These are phyloP conservation scores for Larix kaempferi DNA, from an alignment of 75 land plant species.

Conservation along the genomic window DNA sequence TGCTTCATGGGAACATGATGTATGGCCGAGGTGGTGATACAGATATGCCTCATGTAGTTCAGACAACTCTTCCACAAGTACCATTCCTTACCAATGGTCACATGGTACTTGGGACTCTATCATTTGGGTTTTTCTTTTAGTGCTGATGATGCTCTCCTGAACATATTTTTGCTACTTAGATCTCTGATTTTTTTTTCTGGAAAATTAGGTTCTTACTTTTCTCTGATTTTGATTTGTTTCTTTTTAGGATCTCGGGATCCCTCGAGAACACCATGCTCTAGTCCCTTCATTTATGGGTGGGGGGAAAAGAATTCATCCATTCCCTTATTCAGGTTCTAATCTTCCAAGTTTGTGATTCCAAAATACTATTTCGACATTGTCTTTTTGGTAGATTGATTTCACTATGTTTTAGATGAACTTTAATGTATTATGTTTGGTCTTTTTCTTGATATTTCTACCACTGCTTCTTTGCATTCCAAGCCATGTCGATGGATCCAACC, in stretches of 20 bases:
- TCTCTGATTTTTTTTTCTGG: neutral
- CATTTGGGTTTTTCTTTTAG: conserved; percentile 31
- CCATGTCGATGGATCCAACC: conserved; percentile 84
- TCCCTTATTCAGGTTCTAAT: conserved; percentile 44
- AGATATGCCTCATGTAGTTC: conserved; percentile 34
- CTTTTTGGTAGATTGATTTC: conserved; percentile 28
- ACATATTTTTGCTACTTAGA: conserved; percentile 20
- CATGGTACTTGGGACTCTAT: conserved; percentile 35
- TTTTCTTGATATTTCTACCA: conserved; percentile 26
- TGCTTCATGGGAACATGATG: conserved; percentile 57
- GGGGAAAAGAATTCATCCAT: conserved; percentile 69
- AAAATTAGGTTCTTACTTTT: neutral
- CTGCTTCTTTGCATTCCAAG: conserved; percentile 47
- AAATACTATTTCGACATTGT: conserved; percentile 31
- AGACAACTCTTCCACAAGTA: conserved; percentile 28
- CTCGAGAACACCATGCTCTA: conserved; percentile 85
- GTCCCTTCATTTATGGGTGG: conserved; percentile 59
- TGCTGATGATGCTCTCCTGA: conserved; percentile 46
- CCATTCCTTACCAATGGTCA: conserved; percentile 85
- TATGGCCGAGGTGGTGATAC: conserved; percentile 45
- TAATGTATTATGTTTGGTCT: neutral
- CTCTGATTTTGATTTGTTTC: conserved; percentile 6
- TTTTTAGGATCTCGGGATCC: conserved; percentile 62
- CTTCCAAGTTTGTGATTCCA: conserved; percentile 49
- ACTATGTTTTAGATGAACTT: neutral